A percentile compares a stretch with the other conserved stretches of the same genome.
phyloP scores from a whole-genome alignment of 2,329 filamentous ascomycete genomes.

The Fonsecaea pugnacius region DNA sequence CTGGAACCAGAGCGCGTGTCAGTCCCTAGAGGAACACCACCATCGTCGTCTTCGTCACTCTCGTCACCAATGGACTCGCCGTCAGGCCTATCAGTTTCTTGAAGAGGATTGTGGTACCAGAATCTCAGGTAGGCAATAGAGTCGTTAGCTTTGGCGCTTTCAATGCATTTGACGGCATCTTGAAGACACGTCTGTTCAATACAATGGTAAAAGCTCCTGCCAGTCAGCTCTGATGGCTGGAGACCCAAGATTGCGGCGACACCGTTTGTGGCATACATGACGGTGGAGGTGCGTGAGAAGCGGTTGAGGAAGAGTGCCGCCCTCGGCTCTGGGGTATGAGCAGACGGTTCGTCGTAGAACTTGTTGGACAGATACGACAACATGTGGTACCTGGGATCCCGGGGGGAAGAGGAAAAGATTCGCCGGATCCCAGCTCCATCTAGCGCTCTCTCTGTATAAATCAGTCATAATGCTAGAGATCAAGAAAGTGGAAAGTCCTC shows the following conservation, averaged over 20 bases:
- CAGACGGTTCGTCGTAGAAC: constrained; percentile 60
- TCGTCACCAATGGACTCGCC: constrained; percentile 52
- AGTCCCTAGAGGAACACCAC: constrained; percentile 52
- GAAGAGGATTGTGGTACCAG: constrained; percentile 76
- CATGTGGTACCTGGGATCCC: constrained; percentile 88
- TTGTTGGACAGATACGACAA: constrained; percentile 81
- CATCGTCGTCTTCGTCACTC: constrained; percentile 49
- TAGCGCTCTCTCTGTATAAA: constrained; percentile 67
- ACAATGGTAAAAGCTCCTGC: constrained; percentile 84
- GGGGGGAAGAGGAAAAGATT: constrained; percentile 78
- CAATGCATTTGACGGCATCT: constrained; percentile 77
- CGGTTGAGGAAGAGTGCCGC: constrained; percentile 84
- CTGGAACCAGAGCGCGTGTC: constrained; percentile 33
- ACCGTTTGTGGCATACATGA: constrained; percentile 85
- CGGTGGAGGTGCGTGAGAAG: constrained; percentile 78
- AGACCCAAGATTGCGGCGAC: constrained; percentile 77
- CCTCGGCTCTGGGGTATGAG: constrained; percentile 72
- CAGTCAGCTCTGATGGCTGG: constrained; percentile 68
- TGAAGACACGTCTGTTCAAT: constrained; percentile 77
- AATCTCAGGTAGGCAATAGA: constrained; percentile 89
- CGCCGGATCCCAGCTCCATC: constrained; percentile 79
- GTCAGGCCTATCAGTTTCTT: constrained; percentile 57
- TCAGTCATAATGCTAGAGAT: constrained; percentile 29
- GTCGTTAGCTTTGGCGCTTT: constrained; percentile 86
- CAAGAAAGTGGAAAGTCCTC: constrained; percentile 42